Conservation (phyloP, 139 green algal species). For the Chlorella sp. region DNA sequence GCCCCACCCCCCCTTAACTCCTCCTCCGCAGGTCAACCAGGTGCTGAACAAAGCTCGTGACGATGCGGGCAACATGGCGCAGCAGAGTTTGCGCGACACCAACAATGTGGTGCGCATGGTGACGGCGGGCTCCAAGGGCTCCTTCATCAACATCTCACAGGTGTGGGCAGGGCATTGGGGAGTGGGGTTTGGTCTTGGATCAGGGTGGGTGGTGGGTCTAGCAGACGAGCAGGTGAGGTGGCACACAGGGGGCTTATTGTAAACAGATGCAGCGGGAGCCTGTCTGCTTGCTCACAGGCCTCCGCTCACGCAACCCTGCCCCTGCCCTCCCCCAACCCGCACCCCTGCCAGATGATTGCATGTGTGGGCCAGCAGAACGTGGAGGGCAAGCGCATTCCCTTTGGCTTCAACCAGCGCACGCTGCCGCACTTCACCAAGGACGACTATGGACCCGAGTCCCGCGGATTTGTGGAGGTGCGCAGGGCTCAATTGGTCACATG, state of each 20-base stretch:
- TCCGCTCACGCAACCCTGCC: not conserved
- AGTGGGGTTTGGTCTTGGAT: too few relatives aligned
- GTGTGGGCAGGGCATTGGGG: too few relatives aligned
- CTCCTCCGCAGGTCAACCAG: slow-evolving; percentile 68
- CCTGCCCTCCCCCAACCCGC: slow-evolving; percentile 55
- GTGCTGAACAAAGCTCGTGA: slow-evolving; percentile 96
- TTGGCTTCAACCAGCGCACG: slow-evolving; percentile 93
- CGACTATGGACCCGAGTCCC: slow-evolving; percentile 95
- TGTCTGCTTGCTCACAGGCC: too few relatives aligned
- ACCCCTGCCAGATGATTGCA: slow-evolving; percentile 93
- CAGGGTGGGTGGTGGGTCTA: too few relatives aligned
- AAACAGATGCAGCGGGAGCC: too few relatives aligned
- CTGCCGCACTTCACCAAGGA: slow-evolving; percentile 98
- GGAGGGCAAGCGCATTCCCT: slow-evolving; percentile 99
- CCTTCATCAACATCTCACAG: slow-evolving; percentile 99
- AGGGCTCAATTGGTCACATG: too few relatives aligned
- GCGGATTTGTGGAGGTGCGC: slow-evolving; percentile 93
- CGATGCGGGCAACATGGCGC: slow-evolving; percentile 92
- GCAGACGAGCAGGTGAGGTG: too few relatives aligned
- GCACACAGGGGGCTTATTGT: too few relatives aligned
- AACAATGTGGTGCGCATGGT: slow-evolving; percentile 99
- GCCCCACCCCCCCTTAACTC: not conserved
- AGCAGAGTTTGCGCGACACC: slow-evolving; percentile 81
- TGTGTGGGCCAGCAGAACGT: slow-evolving; percentile 99
- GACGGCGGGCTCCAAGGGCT: slow-evolving; percentile 95